These are phyloP conservation scores for Dissoconium aciculare DNA, from an alignment of 2,329 filamentous ascomycete genomes.

Conservation along the genomic window DNA sequence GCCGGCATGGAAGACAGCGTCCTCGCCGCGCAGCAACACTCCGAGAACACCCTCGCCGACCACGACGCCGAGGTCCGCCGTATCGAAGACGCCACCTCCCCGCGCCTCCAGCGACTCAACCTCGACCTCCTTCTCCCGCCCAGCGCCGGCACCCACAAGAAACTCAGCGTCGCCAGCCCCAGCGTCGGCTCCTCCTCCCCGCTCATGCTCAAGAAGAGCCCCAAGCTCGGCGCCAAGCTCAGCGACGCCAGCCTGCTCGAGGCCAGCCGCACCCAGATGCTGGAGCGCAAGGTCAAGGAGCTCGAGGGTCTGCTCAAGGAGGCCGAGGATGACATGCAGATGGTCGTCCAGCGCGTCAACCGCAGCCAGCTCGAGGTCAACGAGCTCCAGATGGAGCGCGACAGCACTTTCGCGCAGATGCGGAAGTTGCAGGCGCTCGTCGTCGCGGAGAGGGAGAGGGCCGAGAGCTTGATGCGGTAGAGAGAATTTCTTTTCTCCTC, in stretches of 20 bases:
- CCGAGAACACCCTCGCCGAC: slow-evolving; percentile 65
- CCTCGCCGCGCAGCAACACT: slow-evolving; percentile 65
- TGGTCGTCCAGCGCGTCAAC: slow-evolving; percentile 71
- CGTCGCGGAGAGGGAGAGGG: slow-evolving; percentile 46
- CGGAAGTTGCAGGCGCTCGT: slow-evolving; percentile 54
- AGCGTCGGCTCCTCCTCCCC: too few relatives aligned
- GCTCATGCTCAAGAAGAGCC: slow-evolving; percentile 35
- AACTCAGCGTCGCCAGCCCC: slow-evolving; percentile 37
- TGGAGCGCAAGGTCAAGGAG: slow-evolving; percentile 67
- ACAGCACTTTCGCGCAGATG: slow-evolving; percentile 59
- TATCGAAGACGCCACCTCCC: slow-evolving; percentile 62
- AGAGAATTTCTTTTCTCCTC: too few relatives aligned
- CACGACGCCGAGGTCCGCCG: slow-evolving; percentile 74
- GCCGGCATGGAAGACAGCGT: slow-evolving; percentile 73
- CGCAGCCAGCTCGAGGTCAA: slow-evolving; percentile 69
- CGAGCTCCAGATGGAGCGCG: slow-evolving; percentile 59
- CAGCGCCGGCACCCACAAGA: too few relatives aligned
- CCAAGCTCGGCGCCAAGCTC: slow-evolving; percentile 42
- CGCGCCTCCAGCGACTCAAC: slow-evolving; percentile 57
- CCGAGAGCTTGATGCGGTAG: slow-evolving; percentile 29
- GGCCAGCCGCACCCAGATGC: slow-evolving; percentile 55
- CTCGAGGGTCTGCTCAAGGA: slow-evolving; percentile 67
- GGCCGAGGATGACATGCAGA: slow-evolving; percentile 68
- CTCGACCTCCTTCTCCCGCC: slow-evolving; percentile 32
- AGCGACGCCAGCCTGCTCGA: slow-evolving; percentile 40